Base-by-base conservation (phyloP, 768 basidiomycete genomes). In the Amanita rimosa region DNA sequence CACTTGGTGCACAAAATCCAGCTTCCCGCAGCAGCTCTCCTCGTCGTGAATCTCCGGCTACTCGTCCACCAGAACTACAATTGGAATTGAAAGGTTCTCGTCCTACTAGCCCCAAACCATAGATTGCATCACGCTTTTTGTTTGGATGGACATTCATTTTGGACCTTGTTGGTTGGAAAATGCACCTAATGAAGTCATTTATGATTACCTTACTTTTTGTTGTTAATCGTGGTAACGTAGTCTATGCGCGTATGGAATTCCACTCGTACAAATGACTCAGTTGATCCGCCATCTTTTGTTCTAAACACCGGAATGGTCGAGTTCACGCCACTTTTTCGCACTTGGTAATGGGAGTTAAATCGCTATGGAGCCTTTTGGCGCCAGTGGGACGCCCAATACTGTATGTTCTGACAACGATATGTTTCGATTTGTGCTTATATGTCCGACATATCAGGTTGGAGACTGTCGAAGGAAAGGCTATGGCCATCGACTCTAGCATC, bases 401-500 rank as follows among this genome's bases (percentile, higher is more conserved):
- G 94, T 95, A 61, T 58, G 81, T 70, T 13, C 49, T 41, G 44
- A 34, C 34, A 31, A 11, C 48, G 24, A 29, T 19, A 6, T n/a
- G 10, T 17, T 29, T 21, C 49, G 24, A 6, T 11, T 10, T 36
- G 16, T 17, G 36, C 21, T 52, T 41, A 41, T 48, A 40, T 31
- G 46, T 16, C 13, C 4, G 11, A 24, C 29, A 8, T 16, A 31
- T 38, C 58, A 95, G 93, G 65, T 72, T 98, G 48, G 95, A 99
- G 66, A 93, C 86, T 0, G 78, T 94, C 61, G 93, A 94, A 59
- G 93, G 92, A n/a, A 95, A 93, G 62, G 70, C 80, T 8, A 79
- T 99, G 68, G 96, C 96, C 2, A 98, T 99, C 49, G 96, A 99
- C 66, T 97, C 94, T 3, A 96, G 92, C 56, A 98, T 99, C 54